phyloP scores from a whole-genome alignment of 345 rosid species.

The Hevea brasiliensis region DNA sequence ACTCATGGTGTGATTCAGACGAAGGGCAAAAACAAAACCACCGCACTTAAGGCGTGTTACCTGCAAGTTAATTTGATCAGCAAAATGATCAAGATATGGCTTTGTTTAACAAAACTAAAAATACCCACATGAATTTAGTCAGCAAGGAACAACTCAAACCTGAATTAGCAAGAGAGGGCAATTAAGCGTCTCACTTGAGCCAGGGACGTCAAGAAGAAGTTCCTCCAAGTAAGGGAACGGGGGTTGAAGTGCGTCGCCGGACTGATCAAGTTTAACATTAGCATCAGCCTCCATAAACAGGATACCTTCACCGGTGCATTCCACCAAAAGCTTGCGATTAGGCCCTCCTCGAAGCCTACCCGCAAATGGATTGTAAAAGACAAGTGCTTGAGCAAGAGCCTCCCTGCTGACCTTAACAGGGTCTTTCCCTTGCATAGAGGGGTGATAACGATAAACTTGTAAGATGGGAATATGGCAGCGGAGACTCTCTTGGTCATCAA shows the following conservation, averaged over 20 bases:
- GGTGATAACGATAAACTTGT: neutral
- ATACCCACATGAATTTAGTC: no score
- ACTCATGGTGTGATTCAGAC: conserved; percentile 12
- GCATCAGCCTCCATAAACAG: conserved; percentile 17
- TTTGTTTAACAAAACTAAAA: no score
- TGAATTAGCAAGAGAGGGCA: conserved; percentile 15
- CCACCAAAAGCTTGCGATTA: conserved; percentile 4
- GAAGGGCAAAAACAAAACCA: conserved; percentile 7
- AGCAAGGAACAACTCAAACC: neutral
- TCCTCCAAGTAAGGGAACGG: conserved; percentile 4
- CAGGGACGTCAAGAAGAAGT: conserved; percentile 6
- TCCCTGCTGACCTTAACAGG: neutral
- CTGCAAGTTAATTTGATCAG: neutral
- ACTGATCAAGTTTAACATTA: conserved; percentile 4
- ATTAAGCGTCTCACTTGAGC: neutral
- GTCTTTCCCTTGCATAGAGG: conserved; percentile 6
- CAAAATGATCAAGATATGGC: no score
- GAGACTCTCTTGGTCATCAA: conserved; percentile 8
- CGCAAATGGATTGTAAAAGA: conserved; percentile 15
- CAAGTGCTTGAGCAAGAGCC: conserved; percentile 3
- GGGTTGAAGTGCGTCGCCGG: neutral
- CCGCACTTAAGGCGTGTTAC: conserved; percentile 21
- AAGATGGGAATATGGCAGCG: neutral
- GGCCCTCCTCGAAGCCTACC: conserved; percentile 13
- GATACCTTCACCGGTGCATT: conserved; percentile 4